phyloP scores from a whole-genome alignment of 2,329 filamentous ascomycete genomes.

The Beauveria varroae region DNA sequence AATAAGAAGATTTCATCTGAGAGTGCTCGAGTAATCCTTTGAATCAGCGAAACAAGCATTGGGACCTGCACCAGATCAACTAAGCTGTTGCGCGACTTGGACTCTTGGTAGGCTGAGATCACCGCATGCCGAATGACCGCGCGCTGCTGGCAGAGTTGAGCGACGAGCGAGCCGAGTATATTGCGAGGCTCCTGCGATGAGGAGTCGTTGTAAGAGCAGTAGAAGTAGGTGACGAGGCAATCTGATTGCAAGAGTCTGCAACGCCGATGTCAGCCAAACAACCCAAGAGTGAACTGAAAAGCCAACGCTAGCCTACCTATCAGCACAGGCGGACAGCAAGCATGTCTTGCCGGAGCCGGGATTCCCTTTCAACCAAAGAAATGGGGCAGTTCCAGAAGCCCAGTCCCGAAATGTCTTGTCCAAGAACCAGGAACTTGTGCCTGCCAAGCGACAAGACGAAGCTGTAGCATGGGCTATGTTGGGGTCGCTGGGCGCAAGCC shows the following conservation, averaged over 20 bases:
- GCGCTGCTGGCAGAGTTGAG: not conserved
- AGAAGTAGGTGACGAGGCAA: conserved; percentile 4
- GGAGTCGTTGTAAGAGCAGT: conserved; percentile 7
- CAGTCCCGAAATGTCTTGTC: not conserved
- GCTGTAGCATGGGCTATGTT: not conserved
- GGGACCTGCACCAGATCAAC: not conserved
- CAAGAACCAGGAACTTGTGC: conserved; percentile 9
- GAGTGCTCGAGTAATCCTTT: not conserved
- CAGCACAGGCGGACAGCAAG: conserved; percentile 1
- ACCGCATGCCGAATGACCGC: not conserved
- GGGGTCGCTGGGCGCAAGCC: not conserved
- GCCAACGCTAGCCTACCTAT: not conserved
- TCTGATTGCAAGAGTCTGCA: not conserved
- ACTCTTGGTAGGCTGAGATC: not conserved
- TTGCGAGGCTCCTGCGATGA: conserved; percentile 4
- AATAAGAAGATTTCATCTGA: not conserved
- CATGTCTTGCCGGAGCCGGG: conserved; percentile 10
- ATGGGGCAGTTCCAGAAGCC: not conserved
- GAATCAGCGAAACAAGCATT: not conserved
- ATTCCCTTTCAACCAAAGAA: conserved; percentile 7
- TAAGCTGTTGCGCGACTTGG: not conserved
- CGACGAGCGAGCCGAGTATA: conserved; percentile 5
- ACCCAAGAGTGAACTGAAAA: not conserved
- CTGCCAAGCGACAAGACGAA: not conserved
- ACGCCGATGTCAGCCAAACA: not conserved